phyloP scores from a whole-genome alignment of 202 grass and related monocot genomes.

The Elaeis oleifera region DNA sequence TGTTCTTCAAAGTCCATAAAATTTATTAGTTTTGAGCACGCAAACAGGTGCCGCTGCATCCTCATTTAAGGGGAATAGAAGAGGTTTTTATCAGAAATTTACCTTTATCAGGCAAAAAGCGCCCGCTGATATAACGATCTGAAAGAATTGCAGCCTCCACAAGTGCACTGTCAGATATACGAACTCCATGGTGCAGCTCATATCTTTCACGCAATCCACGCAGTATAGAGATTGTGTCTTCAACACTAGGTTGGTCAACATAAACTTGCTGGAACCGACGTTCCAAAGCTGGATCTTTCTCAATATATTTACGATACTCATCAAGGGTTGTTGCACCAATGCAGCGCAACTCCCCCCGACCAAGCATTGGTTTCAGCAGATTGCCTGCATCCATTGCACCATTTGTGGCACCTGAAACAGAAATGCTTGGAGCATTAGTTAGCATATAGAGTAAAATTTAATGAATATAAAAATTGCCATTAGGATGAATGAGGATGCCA shows the following conservation, averaged over 20 bases:
- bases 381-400: constrained; percentile 99
- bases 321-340: constrained; percentile 97
- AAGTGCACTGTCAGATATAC: constrained; percentile 91
- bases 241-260: constrained; percentile 90
- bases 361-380: constrained; percentile 96
- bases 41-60: too few species aligned
- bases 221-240: constrained; percentile 98
- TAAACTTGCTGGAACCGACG: constrained; percentile 98
- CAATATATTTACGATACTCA: constrained; percentile 97
- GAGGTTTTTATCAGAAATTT: not conserved
- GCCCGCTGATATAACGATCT: constrained; percentile 91
- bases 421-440: not conserved
- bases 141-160: constrained; percentile 81
- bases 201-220: constrained; percentile 88
- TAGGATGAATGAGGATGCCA: not conserved
- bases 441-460: not conserved
- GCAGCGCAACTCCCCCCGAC: constrained; percentile 87
- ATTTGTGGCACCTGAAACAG: constrained; percentile 73
- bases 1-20: too few species aligned
- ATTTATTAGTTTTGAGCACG: too few species aligned
- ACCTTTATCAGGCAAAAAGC: constrained; percentile 99
- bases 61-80: constrained; percentile 5
- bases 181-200: constrained; percentile 89
- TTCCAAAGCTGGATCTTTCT: constrained; percentile 97
- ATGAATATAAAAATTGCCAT: not conserved